Percentiles rank a stretch among this genome's conserved stretches.
phyloP scores from a whole-genome alignment of 805 yeast species.

The Schizosaccharomyces lindneri region DNA sequence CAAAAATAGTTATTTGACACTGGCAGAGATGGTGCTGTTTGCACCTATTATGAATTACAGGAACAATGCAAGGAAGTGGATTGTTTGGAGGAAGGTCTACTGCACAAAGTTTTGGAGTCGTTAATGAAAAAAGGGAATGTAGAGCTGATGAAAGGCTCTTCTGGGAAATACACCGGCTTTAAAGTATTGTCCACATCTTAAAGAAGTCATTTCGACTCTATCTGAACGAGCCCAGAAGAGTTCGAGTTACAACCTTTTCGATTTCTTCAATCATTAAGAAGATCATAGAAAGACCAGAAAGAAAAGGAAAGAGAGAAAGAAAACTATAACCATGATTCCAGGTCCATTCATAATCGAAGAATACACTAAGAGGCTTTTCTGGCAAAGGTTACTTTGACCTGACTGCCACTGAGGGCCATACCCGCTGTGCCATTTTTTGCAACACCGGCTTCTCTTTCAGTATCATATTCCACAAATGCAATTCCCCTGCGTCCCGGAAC shows the following conservation, averaged over 20 bases:
- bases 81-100: neutral
- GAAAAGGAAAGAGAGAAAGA: constrained; percentile 6
- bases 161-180: neutral
- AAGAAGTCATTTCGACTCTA: too few relatives aligned
- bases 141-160: neutral
- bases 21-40: neutral
- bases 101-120: neutral
- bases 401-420: constrained; percentile 9
- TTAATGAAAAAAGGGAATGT: neutral
- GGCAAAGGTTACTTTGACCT: constrained; percentile 14
- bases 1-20: neutral
- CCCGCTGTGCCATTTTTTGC: constrained; percentile 15
- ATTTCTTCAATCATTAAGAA: too few relatives aligned
- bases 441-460: constrained; percentile 25
- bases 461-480: constrained; percentile 59
- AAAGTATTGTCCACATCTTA: neutral
- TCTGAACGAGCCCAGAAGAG: too few relatives aligned
- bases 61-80: neutral
- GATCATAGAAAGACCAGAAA: too few relatives aligned
- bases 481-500: constrained; percentile 38
- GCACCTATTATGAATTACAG: neutral
- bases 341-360: neutral
- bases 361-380: neutral
- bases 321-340: constrained; percentile 16
- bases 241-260: too few relatives aligned